Conservation (phyloP, 2,329 filamentous ascomycete species). For the Metarhizium album region DNA sequence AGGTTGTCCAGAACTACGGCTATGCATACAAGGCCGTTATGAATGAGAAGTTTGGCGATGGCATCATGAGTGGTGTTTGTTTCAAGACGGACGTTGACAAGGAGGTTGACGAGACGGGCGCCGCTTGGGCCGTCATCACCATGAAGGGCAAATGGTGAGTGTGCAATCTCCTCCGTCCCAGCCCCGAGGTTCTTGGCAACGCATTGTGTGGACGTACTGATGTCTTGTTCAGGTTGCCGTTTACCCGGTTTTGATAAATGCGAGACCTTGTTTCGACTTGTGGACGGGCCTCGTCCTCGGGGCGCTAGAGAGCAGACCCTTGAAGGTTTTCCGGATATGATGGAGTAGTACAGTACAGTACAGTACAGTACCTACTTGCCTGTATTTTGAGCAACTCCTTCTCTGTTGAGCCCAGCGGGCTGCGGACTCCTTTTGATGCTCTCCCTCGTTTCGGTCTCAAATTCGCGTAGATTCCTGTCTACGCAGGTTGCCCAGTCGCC, state of each 20-base stretch:
- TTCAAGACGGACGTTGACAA: slow-evolving; percentile 90
- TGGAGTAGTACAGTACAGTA: too few relatives aligned
- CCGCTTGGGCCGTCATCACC: slow-evolving; percentile 76
- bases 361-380: too few relatives aligned
- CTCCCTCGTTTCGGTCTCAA: too few relatives aligned
- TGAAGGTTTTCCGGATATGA: too few relatives aligned
- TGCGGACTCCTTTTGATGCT: too few relatives aligned
- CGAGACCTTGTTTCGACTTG: too few relatives aligned
- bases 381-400: too few relatives aligned
- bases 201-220: not conserved
- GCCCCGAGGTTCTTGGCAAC: not conserved
- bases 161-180: not conserved
- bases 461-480: too few relatives aligned
- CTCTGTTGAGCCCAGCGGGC: too few relatives aligned
- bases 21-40: slow-evolving; percentile 91
- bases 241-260: slow-evolving; percentile 18
- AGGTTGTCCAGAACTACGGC: slow-evolving; percentile 94
- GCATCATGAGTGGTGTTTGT: slow-evolving; percentile 93
- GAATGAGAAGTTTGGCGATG: slow-evolving; percentile 91
- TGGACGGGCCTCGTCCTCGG: too few relatives aligned
- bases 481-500: too few relatives aligned
- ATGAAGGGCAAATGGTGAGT: slow-evolving; percentile 72
- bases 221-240: slow-evolving; percentile 18
- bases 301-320: too few relatives aligned
- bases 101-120: slow-evolving; percentile 76